Conservation (phyloP, 1,139 yeast species). For the Eremothecium sinecaudum region DNA sequence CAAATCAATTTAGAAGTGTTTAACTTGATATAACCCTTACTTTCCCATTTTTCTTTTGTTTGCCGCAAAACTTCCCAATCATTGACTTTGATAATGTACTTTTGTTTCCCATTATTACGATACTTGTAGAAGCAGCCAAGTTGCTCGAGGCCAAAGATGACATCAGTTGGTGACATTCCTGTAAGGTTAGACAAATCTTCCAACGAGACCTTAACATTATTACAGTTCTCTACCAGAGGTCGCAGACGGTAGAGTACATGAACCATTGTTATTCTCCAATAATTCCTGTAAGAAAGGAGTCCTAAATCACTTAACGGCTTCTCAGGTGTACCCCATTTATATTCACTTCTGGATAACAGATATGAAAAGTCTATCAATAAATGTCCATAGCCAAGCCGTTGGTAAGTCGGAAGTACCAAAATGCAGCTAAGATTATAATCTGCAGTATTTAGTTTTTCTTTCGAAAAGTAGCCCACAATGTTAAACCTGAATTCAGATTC, state of each 20-base stretch:
- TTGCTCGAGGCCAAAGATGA: conserved; percentile 76
- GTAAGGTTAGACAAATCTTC: conserved; percentile 56
- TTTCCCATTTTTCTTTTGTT: conserved; percentile 45
- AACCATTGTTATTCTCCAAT: conserved; percentile 65
- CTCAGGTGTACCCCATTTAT: conserved; percentile 85
- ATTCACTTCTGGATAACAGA: conserved; percentile 62
- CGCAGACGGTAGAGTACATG: conserved; percentile 28
- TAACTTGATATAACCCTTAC: conserved; percentile 45
- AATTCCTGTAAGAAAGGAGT: conserved; percentile 70
- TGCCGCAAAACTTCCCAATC: conserved; percentile 35
- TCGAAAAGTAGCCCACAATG: conserved; percentile 89
- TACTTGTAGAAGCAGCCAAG: conserved; percentile 42
- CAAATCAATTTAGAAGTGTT: conserved; percentile 51
- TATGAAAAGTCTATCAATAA: conserved; percentile 85
- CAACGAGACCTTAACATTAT: conserved; percentile 7
- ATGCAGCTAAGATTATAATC: conserved; percentile 85
- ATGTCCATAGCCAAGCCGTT: conserved; percentile 83
- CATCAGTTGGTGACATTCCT: conserved; percentile 84
- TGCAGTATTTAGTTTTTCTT: conserved; percentile 68
- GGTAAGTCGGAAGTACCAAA: conserved; percentile 78
- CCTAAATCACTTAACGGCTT: conserved; percentile 89
- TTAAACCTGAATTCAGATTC: conserved; percentile 45
- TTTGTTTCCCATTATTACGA: conserved; percentile 26
- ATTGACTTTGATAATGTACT: conserved; percentile 50
- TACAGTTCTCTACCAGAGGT: conserved; percentile 13